Evolutionary conservation across 2,329 filamentous ascomycete species (phyloP).

Genomic region (Alternaria hordeiaustralica): DNA sequence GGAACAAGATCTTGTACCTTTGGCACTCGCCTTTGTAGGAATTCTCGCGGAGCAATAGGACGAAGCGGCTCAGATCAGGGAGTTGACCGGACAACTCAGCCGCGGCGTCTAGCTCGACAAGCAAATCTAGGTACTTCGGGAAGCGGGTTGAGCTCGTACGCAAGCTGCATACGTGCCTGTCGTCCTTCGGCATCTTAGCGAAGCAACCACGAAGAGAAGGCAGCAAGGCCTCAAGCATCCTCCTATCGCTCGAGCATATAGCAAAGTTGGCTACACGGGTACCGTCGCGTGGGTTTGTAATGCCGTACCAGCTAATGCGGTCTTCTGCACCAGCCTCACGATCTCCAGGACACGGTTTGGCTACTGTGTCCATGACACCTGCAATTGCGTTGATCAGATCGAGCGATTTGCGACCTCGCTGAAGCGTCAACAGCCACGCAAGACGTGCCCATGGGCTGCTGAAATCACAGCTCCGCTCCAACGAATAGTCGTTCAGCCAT

Average conservation of each 20-base stretch:
- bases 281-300: slow-evolving; percentile 72
- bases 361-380: slow-evolving; percentile 61
- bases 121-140: slow-evolving; percentile 62
- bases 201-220: slow-evolving; percentile 75
- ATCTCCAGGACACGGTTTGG: slow-evolving; percentile 64
- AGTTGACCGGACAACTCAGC: slow-evolving; percentile 42
- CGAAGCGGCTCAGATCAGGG: slow-evolving; percentile 66
- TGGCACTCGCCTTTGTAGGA: slow-evolving; percentile 63
- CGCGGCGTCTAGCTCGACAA: slow-evolving; percentile 61
- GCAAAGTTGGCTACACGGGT: slow-evolving; percentile 72
- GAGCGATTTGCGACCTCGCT: slow-evolving; percentile 70
- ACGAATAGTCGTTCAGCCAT: slow-evolving; percentile 62
- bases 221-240: slow-evolving; percentile 74
- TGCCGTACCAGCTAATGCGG: slow-evolving; percentile 73
- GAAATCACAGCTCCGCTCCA: slow-evolving; percentile 76
- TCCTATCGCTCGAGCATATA: slow-evolving; percentile 76
- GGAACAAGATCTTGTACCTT: slow-evolving; percentile 66
- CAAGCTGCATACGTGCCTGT: slow-evolving; percentile 69
- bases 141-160: slow-evolving; percentile 67
- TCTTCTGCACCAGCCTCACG: slow-evolving; percentile 54
- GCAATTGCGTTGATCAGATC: slow-evolving; percentile 74
- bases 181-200: slow-evolving; percentile 39
- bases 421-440: slow-evolving; percentile 80
- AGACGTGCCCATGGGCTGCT: slow-evolving; percentile 83
- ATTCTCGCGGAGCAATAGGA: slow-evolving; percentile 64